Percentiles rank a stretch among this genome's conserved stretches.
Evolutionary conservation across 495 filamentous ascomycete species (phyloP).

Genomic region (Penicillium turbatum): DNA sequence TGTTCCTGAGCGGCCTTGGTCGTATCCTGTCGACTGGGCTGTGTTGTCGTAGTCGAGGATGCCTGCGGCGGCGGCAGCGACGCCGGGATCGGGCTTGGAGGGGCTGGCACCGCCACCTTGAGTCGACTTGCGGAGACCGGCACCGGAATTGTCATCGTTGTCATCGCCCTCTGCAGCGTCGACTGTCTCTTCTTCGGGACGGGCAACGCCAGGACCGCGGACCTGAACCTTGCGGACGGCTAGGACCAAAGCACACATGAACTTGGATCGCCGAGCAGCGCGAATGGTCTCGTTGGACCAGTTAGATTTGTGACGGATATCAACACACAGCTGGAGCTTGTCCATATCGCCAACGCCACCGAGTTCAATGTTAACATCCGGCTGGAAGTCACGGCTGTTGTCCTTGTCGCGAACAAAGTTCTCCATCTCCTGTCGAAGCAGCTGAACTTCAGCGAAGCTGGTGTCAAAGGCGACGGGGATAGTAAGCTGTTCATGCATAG

Average conservation of each 20-base stretch:
- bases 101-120: constrained; percentile 9
- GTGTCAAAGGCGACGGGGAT: constrained; percentile 82
- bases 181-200: constrained; percentile 58
- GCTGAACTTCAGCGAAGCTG: constrained; percentile 78
- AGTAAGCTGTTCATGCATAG: constrained; percentile 83
- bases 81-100: constrained; percentile 6
- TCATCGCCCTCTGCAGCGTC: constrained; percentile 53
- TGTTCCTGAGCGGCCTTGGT: constrained; percentile 29
- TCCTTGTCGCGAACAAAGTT: constrained; percentile 79
- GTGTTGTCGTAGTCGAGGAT: constrained; percentile 23
- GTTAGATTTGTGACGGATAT: constrained; percentile 90
- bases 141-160: constrained; percentile 15
- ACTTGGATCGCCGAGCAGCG: constrained; percentile 81
- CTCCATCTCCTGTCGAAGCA: constrained; percentile 75
- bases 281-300: constrained; percentile 91
- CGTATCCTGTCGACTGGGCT: constrained; percentile 35
- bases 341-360: constrained; percentile 80
- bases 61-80: constrained; percentile 13
- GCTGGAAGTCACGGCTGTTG: constrained; percentile 88
- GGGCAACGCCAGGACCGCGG: constrained; percentile 71
- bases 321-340: constrained; percentile 75
- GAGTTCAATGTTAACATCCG: constrained; percentile 73
- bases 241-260: constrained; percentile 89
- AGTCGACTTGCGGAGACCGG: constrained; percentile 7
- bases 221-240: constrained; percentile 86